Conservation (phyloP, 805 yeast species). For the Nakazawaea wickerhamii region DNA sequence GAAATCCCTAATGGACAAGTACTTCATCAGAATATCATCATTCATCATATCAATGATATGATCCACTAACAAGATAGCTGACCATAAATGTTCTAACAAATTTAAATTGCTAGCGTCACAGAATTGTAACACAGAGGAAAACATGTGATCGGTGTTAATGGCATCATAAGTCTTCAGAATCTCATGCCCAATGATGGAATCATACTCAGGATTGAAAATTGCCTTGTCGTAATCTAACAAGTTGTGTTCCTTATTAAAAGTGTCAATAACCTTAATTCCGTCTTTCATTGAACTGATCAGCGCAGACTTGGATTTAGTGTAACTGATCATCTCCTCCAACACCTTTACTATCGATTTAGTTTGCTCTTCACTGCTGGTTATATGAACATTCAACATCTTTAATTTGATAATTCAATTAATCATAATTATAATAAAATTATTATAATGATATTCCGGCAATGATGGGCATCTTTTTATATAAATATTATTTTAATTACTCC, state of each 20-base stretch:
- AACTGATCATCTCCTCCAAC: not conserved
- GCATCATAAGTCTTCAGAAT: conserved; percentile 26
- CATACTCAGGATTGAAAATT: conserved; percentile 22
- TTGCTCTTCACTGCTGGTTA: not conserved
- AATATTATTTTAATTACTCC: too few species aligned
- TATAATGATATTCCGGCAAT: too few species aligned
- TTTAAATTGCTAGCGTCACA: conserved; percentile 16
- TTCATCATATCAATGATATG: conserved; percentile 20
- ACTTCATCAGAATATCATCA: conserved; percentile 30
- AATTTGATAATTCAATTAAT: not conserved
- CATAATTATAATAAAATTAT: too few species aligned
- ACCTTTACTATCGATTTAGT: not conserved
- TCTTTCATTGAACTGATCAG: not conserved
- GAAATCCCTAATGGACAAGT: conserved; percentile 27
- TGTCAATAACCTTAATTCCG: not conserved
- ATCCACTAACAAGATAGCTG: conserved; percentile 19
- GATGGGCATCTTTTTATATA: too few species aligned
- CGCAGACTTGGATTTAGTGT: not conserved
- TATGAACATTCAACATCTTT: not conserved
- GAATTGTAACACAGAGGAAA: conserved; percentile 29
- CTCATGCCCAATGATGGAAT: conserved; percentile 24
- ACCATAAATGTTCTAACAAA: conserved; percentile 11
- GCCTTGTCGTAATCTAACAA: conserved; percentile 22
- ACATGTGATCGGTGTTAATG: conserved; percentile 25
- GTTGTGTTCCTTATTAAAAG: conserved; percentile 22